A percentile compares a stretch with the other conserved stretches of the same genome.
Evolutionary conservation across 768 basidiomycete genomes (phyloP).

Genomic region (Rhizopogon vesiculosus): DNA sequence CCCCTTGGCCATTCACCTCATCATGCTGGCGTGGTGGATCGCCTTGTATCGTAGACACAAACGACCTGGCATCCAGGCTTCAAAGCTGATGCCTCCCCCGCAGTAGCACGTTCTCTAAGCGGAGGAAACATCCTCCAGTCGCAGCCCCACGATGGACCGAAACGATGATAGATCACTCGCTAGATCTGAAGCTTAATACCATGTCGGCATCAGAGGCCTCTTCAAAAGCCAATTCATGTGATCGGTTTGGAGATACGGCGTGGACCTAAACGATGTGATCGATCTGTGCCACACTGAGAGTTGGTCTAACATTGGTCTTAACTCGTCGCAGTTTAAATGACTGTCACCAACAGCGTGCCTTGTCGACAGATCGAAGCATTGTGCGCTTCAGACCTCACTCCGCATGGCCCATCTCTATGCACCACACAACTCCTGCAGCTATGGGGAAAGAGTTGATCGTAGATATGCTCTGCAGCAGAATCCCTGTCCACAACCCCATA

Average conservation of each 20-base stretch:
- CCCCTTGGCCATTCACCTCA: no score
- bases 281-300: constrained; percentile 10
- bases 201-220: constrained; percentile 20
- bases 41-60: no score
- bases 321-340: constrained; percentile 5
- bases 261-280: neutral
- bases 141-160: neutral
- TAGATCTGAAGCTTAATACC: constrained; percentile 11
- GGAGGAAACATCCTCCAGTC: neutral
- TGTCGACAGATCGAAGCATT: neutral
- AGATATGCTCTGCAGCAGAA: no score
- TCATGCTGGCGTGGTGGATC: no score
- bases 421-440: no score
- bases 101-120: neutral
- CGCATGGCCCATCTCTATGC: no score
- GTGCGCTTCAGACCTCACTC: no score
- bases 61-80: no score
- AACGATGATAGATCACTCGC: constrained; percentile 1
- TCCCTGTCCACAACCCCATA: no score
- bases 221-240: constrained; percentile 25
- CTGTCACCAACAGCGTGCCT: no score
- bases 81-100: neutral
- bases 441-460: no score
- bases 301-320: constrained; percentile 27
- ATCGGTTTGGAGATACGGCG: neutral